Evolutionary conservation across 768 basidiomycete species (phyloP).

Genomic region (Termitomyces sp.): DNA sequence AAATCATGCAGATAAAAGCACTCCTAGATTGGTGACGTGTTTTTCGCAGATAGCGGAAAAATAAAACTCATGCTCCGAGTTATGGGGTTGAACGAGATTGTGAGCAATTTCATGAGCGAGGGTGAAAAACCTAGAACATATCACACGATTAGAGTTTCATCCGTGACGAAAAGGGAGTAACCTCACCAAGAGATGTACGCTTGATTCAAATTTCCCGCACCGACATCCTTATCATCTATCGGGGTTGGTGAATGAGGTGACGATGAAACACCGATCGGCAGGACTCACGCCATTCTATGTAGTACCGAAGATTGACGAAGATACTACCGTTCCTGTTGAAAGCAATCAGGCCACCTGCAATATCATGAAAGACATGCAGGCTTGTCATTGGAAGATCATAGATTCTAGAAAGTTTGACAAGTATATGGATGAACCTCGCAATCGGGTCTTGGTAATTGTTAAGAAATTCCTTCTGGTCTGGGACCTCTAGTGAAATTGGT

Average conservation of each 20-base stretch:
- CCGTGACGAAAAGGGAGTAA: neutral
- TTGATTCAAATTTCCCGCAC: constrained; percentile 40
- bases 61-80: constrained; percentile 92
- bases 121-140: constrained; percentile 68
- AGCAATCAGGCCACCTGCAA: constrained; percentile 76
- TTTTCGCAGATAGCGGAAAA: constrained; percentile 87
- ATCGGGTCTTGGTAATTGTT: constrained; percentile 47
- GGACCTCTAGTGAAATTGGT: constrained; percentile 43
- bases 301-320: constrained; percentile 85
- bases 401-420: constrained; percentile 58
- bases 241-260: neutral
- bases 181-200: constrained; percentile 80
- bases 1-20: constrained; percentile 3
- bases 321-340: constrained; percentile 90
- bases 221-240: constrained; percentile 68
- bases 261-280: neutral
- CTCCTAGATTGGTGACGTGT: constrained; percentile 37
- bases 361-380: constrained; percentile 85
- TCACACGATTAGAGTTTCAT: neutral
- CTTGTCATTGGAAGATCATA: constrained; percentile 71
- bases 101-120: constrained; percentile 93
- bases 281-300: constrained; percentile 80
- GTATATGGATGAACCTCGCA: constrained; percentile 67
- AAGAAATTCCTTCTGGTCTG: constrained; percentile 44
- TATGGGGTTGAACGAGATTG: constrained; percentile 82